Percentiles rank a stretch among this genome's conserved stretches.
These are phyloP conservation scores for Catunica adiposa DNA, from an alignment of 2,329 filamentous ascomycete species.

Conservation along the genomic window DNA sequence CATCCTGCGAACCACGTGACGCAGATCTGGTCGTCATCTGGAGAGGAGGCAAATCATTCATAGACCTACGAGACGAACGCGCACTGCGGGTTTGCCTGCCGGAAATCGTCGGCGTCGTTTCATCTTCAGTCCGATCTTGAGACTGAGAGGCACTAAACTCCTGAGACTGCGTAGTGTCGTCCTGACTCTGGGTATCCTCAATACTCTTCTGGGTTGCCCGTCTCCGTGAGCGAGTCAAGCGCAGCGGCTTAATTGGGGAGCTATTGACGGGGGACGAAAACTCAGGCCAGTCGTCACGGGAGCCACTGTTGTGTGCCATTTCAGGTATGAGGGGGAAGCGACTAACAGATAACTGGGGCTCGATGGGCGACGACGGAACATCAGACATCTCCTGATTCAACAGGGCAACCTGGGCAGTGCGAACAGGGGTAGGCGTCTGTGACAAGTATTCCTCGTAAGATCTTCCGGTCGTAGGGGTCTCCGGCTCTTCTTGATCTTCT, in stretches of 20 bases:
- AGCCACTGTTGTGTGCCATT: conserved; percentile 25
- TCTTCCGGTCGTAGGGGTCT: conserved; percentile 30
- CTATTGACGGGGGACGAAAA: conserved; percentile 34
- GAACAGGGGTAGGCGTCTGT: conserved; percentile 44
- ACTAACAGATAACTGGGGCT: conserved; percentile 24
- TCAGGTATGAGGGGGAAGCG: conserved; percentile 36
- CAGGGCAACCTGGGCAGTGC: conserved; percentile 17
- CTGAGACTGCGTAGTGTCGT: background rate
- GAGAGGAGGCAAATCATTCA: conserved; percentile 6
- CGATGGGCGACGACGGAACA: conserved; percentile 39
- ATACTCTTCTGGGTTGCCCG: background rate
- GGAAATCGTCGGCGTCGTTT: background rate
- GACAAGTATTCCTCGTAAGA: conserved; percentile 36
- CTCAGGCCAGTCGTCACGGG: conserved; percentile 33
- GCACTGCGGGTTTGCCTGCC: background rate
- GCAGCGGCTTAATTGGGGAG: conserved; percentile 25
- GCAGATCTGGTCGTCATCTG: conserved; percentile 12
- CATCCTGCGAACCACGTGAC: background rate
- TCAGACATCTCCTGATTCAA: conserved; percentile 31
- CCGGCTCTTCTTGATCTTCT: background rate
- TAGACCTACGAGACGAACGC: background rate
- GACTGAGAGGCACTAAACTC: background rate
- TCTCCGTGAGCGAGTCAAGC: conserved; percentile 9
- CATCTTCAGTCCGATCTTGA: background rate
- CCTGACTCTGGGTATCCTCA: background rate